A percentile compares a stretch with the other conserved stretches of the same genome.
Conservation (phyloP, 2,329 filamentous ascomycete species). For the Salinomyces thailandicus region DNA sequence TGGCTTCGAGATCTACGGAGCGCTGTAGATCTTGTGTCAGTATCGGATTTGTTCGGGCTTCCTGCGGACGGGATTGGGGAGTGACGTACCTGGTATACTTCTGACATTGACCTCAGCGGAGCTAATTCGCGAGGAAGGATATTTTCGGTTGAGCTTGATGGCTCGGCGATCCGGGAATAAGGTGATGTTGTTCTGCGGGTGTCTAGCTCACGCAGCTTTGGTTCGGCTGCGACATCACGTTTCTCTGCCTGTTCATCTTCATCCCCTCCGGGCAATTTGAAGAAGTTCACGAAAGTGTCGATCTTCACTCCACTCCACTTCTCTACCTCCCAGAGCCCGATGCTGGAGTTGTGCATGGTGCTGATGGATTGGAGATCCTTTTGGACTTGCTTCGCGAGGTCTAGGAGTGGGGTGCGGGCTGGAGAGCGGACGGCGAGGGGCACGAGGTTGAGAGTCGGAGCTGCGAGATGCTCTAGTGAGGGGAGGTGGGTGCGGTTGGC, state of each 20-base stretch:
- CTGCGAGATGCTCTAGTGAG: slow-evolving; percentile 41
- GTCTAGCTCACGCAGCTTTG: too few relatives aligned
- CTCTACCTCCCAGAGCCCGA: slow-evolving; percentile 59
- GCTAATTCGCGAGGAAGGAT: too few relatives aligned
- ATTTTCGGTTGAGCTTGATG: too few relatives aligned
- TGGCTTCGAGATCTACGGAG: slow-evolving; percentile 46
- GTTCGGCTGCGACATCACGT: too few relatives aligned
- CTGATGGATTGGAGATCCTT: slow-evolving; percentile 55
- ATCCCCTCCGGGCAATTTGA: slow-evolving; percentile 42
- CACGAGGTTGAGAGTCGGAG: slow-evolving; percentile 70
- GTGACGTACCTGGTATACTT: too few relatives aligned
- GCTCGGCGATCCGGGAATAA: too few relatives aligned
- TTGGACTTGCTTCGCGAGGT: slow-evolving; percentile 54
- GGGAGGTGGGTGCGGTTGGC: slow-evolving; percentile 58
- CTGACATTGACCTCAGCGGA: too few relatives aligned
- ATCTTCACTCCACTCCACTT: slow-evolving; percentile 64
- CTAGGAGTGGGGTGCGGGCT: slow-evolving; percentile 28
- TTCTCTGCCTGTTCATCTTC: slow-evolving; percentile 7
- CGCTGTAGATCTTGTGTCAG: slow-evolving; percentile 35
- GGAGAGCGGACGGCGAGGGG: slow-evolving; percentile 50
- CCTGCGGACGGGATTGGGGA: too few relatives aligned
- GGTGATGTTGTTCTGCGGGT: too few relatives aligned
- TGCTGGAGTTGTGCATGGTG: slow-evolving; percentile 43
- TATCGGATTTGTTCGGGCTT: too few relatives aligned
- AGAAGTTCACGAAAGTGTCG: slow-evolving; percentile 71